Evolutionary conservation across 2,329 filamentous ascomycete species (phyloP), one percentile per base, ranked within the genome.

Genomic region (Penicillium sp.): DNA sequence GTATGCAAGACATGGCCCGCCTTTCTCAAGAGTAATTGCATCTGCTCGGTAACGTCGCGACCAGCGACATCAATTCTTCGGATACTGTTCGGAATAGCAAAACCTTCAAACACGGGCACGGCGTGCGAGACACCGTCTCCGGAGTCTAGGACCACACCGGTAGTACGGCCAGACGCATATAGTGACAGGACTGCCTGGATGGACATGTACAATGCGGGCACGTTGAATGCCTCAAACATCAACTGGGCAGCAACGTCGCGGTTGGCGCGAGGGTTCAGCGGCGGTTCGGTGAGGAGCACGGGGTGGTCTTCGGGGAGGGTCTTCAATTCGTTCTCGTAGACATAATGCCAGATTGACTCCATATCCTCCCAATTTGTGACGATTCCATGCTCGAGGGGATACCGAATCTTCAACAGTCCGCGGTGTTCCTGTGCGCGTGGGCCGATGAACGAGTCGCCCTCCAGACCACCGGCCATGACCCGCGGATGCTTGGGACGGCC

Each of bases 301-400:
- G 93, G 93, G 70, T 98, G 93, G 85, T 98, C 93, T 78, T 98
- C 93, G 70, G 90, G 96, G 66, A 96, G 78, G 40, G 91, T 95
- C 76, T 96, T 97, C 62, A 98, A 71, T 55, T 94, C 93, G 65
- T 96, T 91, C 47, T 87, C 87, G 69, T 97, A 98, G 43, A 98
- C 89, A 65, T 95, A 93, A 63, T 94, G 87, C 93, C 93, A 98
- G 72, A 98, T 98, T 74, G 89, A 84, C 76, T 98, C 93, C 93
- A 98, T 98, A 66, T 98, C 93, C 67, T 97, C 93, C 93, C 93
- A 98, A 71, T 98, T 89, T 59, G 93, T 98, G 54, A 98, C 93
- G 62, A 98, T 94, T 60, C 93, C 93, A 69, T 98, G 93, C 74
- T 97, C 93, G 45, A 98, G 75, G 36, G 93, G 93, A 68, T 97